These are phyloP conservation scores for Poa pratensis DNA, from an alignment of 176 grass and related monocot species.

Conservation along the genomic window DNA sequence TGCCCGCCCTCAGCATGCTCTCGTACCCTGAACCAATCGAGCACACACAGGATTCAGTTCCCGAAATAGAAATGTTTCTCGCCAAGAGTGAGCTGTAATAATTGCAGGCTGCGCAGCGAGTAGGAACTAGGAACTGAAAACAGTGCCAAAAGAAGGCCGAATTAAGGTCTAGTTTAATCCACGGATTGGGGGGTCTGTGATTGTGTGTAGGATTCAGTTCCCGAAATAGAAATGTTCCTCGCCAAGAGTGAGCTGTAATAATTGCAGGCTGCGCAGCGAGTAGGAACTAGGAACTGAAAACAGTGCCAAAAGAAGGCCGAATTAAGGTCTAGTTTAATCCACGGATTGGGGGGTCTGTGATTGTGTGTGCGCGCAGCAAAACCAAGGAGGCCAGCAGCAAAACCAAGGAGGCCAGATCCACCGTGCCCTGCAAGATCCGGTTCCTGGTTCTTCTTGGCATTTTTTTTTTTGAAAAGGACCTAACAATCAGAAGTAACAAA, in stretches of 20 bases:
- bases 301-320: slow-evolving; percentile 54
- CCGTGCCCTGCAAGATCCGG: too few species aligned
- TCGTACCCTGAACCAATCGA: slow-evolving; percentile 71
- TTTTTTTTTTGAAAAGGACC: too few species aligned
- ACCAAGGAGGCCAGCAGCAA: too few species aligned
- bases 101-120: slow-evolving; percentile 34
- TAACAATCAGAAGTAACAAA: too few species aligned
- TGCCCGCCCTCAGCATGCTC: slow-evolving; percentile 66
- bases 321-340: too few species aligned
- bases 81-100: slow-evolving; percentile 47
- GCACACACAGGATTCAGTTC: slow-evolving; percentile 17
- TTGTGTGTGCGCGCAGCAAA: too few species aligned
- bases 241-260: slow-evolving; percentile 47
- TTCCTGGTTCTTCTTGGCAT: too few species aligned
- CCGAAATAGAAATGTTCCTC: slow-evolving; percentile 66
- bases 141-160: slow-evolving; percentile 54
- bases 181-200: too few species aligned
- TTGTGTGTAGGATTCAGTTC: slow-evolving; percentile 35
- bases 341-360: too few species aligned
- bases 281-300: slow-evolving; percentile 14
- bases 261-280: slow-evolving; percentile 34
- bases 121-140: slow-evolving; percentile 14
- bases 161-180: too few species aligned
- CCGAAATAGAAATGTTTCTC: slow-evolving; percentile 64
- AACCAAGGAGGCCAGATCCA: too few species aligned